Evolutionary conservation across 1,284 basidiomycete genomes (phyloP), one percentile per base, ranked within the genome.

Genomic region (Fomes fomentarius): DNA sequence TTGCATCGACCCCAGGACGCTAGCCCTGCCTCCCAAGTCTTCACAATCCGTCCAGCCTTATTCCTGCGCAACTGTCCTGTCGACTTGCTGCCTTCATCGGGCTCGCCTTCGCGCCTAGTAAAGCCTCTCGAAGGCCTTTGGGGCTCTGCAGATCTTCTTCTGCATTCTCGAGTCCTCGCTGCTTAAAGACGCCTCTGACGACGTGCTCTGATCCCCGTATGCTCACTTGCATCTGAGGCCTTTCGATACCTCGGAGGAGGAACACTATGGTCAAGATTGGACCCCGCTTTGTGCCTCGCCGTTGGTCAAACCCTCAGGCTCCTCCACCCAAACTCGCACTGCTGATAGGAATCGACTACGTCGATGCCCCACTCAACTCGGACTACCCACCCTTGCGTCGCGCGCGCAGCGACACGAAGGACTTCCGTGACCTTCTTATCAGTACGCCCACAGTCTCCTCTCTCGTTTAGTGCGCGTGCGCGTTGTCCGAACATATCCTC

Each of bases 331-430:
- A 58, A 35, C 44, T 24, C 21, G 57, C 57, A 17, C 43, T 58
- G 8, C 34, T 58, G 34, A 49, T 58, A 35, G 57, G 57, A 4
- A 52, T 54, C 46, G 44, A 50, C 30, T 52, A 55, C 39, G 39
- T 35, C 17, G 37, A 37, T 34, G 40, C 48, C 8, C 22, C 41
- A 6, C 1, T 14, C 10, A 15, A 46, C 11, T n/a, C 39, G 12
- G 42, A 42, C 3, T 49, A 51, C 7, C 2, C 10, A 10, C 34
- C 33, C 17, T n/a, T 56, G 19, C 44, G 33, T 17, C 39, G 44
- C 3, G 43, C 54, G 3, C 46, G 46, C n/a, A 22, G 34, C 22
- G 54, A 56, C 22, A 42, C 54, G 21, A 51, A 26, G 34, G 54
- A 56, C 12, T 56, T 50, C 17, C 45, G 31, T 15, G 34, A 47